Evolutionary conservation across 1,139 yeast species (phyloP).

Genomic region (Candida frijolesensis): DNA sequence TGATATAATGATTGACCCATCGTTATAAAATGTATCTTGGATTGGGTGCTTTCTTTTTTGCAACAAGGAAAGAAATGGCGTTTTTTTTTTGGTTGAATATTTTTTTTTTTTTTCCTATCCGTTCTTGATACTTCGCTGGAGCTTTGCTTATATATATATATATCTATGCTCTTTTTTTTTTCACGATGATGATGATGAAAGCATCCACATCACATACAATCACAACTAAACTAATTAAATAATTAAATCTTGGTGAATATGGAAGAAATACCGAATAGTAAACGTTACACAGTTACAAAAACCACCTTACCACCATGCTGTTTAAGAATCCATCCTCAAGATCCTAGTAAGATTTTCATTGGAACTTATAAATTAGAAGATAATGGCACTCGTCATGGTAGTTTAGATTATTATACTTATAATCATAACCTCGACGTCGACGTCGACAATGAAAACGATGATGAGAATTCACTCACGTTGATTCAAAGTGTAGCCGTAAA

Average conservation of each 20-base stretch:
- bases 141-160: too few relatives aligned
- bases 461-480: conserved; percentile 8
- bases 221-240: not conserved
- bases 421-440: conserved; percentile 12
- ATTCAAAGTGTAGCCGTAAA: conserved; percentile 14
- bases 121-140: not conserved
- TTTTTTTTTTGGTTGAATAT: too few relatives aligned
- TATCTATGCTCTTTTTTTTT: too few relatives aligned
- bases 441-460: too few relatives aligned
- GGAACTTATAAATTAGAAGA: conserved; percentile 82
- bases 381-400: conserved; percentile 64
- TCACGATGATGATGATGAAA: not conserved
- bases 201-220: too few relatives aligned
- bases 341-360: conserved; percentile 50
- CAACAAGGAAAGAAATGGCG: too few relatives aligned
- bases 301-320: conserved; percentile 84
- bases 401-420: conserved; percentile 62
- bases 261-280: conserved; percentile 10
- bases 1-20: conserved; percentile 37
- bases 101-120: not conserved
- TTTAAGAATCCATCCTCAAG: conserved; percentile 57
- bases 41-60: too few relatives aligned
- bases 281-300: conserved; percentile 28
- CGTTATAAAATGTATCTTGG: too few relatives aligned
- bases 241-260: not conserved